Conservation (phyloP, 2,329 filamentous ascomycete species). For the Claviceps pazoutovae region DNA sequence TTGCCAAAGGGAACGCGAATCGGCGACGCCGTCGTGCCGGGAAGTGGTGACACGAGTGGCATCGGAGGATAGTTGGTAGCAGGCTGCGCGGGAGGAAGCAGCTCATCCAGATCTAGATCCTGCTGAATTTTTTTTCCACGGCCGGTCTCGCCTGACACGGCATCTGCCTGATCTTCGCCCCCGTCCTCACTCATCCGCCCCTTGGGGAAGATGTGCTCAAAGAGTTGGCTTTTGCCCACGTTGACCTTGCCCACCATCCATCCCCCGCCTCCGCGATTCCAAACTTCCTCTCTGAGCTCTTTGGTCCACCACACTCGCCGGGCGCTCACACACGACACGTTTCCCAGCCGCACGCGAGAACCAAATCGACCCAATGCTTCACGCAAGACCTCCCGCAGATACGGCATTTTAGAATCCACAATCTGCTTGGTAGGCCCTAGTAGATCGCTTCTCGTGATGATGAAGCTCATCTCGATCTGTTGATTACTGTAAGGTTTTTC, state of each 20-base stretch:
- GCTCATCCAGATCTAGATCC: conserved; percentile 29
- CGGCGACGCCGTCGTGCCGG: conserved; percentile 88
- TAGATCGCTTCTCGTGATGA: conserved; percentile 80
- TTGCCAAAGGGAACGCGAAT: conserved; percentile 85
- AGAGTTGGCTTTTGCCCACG: conserved; percentile 88
- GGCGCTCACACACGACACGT: conserved; percentile 74
- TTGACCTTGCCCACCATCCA: conserved; percentile 99
- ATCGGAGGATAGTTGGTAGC: conserved; percentile 70
- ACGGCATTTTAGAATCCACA: conserved; percentile 77
- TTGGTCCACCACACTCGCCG: conserved; percentile 85
- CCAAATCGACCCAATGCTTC: conserved; percentile 57
- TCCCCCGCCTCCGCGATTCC: conserved; percentile 65
- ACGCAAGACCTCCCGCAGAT: conserved; percentile 62
- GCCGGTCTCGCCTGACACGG: neutral
- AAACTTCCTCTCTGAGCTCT: conserved; percentile 74
- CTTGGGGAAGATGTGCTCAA: conserved; percentile 77
- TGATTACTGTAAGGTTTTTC: conserved; percentile 52
- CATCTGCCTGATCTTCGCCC: conserved; percentile 1
- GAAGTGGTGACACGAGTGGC: conserved; percentile 72
- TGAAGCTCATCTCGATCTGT: conserved; percentile 70
- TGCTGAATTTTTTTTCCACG: conserved; percentile 2
- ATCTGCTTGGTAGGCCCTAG: conserved; percentile 72
- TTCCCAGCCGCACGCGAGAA: conserved; percentile 66
- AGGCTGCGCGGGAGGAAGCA: conserved; percentile 63
- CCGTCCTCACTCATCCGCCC: conserved; percentile 33